Percentiles rank a stretch among this genome's conserved stretches.
These are phyloP conservation scores for Aspergillus cavernicola DNA, from an alignment of 495 filamentous ascomycete genomes.

Conservation along the genomic window DNA sequence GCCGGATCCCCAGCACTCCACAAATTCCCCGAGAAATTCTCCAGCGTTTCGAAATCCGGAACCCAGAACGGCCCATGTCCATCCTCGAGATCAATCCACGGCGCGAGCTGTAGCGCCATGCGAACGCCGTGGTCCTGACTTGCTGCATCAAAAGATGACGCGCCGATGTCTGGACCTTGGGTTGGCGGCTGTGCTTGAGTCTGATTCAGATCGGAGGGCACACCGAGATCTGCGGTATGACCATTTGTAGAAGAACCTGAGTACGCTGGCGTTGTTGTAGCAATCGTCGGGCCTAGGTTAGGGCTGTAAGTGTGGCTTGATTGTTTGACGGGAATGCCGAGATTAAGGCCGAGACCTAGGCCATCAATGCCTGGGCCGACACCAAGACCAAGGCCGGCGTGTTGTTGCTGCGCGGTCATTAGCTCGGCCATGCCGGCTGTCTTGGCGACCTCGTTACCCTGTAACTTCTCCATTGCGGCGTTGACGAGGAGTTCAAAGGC, in stretches of 20 bases:
- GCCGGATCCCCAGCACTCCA: slow-evolving; percentile 33
- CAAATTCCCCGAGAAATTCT: slow-evolving; percentile 36
- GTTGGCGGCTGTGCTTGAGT: background rate
- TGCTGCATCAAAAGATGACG: slow-evolving; percentile 4
- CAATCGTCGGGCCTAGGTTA: background rate
- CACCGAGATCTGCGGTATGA: background rate
- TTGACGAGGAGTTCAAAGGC: slow-evolving; percentile 52
- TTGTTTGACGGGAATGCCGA: too few species aligned
- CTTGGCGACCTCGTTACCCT: slow-evolving; percentile 36
- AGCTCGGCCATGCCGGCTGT: slow-evolving; percentile 40
- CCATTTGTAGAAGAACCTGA: background rate
- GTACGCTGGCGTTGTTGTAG: background rate
- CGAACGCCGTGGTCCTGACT: slow-evolving; percentile 36
- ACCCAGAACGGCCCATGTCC: slow-evolving; percentile 42
- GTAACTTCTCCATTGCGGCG: slow-evolving; percentile 51
- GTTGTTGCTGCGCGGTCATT: slow-evolving; percentile 37
- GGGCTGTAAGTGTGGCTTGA: background rate
- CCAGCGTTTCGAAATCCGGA: slow-evolving; percentile 45
- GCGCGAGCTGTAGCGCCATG: slow-evolving; percentile 45
- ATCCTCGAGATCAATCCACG: slow-evolving; percentile 44
- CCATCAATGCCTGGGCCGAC: background rate
- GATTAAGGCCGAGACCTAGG: too few species aligned
- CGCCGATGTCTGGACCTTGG: slow-evolving; percentile 9
- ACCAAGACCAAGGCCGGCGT: slow-evolving; percentile 9
- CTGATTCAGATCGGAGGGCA: background rate